Conservation (phyloP, 352 stramenopile species). For the Saprolegnia diclina region DNA sequence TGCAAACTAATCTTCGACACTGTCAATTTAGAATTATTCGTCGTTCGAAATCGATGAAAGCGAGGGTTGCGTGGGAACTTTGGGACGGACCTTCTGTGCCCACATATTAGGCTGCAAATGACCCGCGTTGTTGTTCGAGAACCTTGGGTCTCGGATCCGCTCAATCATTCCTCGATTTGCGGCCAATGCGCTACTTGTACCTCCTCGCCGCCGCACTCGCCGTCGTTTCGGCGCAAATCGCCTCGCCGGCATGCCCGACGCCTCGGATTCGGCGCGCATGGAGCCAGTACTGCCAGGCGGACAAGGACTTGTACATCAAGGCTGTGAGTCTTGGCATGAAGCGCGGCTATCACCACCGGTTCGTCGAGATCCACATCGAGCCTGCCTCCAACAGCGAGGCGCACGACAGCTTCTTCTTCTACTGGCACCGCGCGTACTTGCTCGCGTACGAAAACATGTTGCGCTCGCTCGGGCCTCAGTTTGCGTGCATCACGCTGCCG, state of each 20-base stretch:
- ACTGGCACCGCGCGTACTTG: conserved; percentile 37
- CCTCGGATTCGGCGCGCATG: neutral
- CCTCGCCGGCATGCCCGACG: neutral
- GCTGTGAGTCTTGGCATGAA: conserved; percentile 50
- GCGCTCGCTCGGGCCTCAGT: conserved; percentile 31
- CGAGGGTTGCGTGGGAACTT: no score
- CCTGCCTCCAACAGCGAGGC: conserved; percentile 30
- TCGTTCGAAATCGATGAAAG: no score
- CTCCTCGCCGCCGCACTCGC: neutral
- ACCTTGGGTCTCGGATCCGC: no score
- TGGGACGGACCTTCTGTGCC: no score
- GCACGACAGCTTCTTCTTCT: conserved; percentile 34
- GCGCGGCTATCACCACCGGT: conserved; percentile 43
- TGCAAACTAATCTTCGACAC: no score
- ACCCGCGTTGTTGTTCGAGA: neutral
- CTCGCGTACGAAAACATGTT: conserved; percentile 44
- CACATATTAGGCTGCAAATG: neutral
- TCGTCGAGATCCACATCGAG: conserved; percentile 35
- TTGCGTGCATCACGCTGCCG: conserved; percentile 33
- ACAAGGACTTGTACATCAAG: conserved; percentile 44
- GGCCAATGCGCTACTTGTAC: neutral
- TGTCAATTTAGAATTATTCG: no score
- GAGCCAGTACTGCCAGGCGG: conserved; percentile 15
- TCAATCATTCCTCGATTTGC: no score
- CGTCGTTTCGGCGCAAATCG: neutral